Evolutionary conservation across 2,329 filamentous ascomycete species (phyloP).

Genomic region (Aspergillus glaucus): DNA sequence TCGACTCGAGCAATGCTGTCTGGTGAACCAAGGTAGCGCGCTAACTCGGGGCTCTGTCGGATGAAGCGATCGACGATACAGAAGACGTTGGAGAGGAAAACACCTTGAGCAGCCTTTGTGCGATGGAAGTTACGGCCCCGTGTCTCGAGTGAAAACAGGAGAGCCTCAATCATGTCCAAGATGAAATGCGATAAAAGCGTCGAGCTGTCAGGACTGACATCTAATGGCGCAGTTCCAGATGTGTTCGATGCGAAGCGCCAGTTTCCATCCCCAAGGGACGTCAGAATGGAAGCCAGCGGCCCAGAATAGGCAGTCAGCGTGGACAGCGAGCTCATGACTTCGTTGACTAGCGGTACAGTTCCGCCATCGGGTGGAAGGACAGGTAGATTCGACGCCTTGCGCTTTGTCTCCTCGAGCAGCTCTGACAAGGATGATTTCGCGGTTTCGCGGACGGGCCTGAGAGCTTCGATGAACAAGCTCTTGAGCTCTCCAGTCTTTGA

Average conservation of each 20-base stretch:
- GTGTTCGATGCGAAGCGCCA: slow-evolving; percentile 64
- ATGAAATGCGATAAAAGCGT: slow-evolving; percentile 88
- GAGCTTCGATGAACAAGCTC: slow-evolving; percentile 69
- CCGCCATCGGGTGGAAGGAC: slow-evolving; percentile 71
- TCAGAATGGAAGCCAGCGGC: slow-evolving; percentile 82
- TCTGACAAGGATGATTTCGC: slow-evolving; percentile 79
- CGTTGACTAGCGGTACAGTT: slow-evolving; percentile 68
- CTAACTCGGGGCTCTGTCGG: slow-evolving; percentile 66
- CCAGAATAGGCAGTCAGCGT: slow-evolving; percentile 80
- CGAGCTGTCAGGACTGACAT: slow-evolving; percentile 80
- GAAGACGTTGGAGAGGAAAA: slow-evolving; percentile 86
- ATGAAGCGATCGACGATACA: slow-evolving; percentile 80
- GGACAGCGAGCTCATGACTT: slow-evolving; percentile 80
- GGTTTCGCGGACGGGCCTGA: slow-evolving; percentile 87
- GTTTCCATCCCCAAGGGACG: slow-evolving; percentile 85
- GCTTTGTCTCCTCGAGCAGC: slow-evolving; percentile 75
- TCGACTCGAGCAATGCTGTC: slow-evolving; percentile 64
- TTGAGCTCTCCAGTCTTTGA: slow-evolving; percentile 81
- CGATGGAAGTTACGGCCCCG: slow-evolving; percentile 69
- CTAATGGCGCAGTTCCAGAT: slow-evolving; percentile 67
- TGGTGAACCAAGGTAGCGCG: slow-evolving; percentile 58
- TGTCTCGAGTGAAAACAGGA: slow-evolving; percentile 68
- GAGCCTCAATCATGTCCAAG: slow-evolving; percentile 75
- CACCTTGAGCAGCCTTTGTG: slow-evolving; percentile 70
- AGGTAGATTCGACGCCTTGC: slow-evolving; percentile 59